Percentiles rank a stretch among this genome's conserved stretches.
Conservation (phyloP, 306 rosid species). For the Carpinus viminea region DNA sequence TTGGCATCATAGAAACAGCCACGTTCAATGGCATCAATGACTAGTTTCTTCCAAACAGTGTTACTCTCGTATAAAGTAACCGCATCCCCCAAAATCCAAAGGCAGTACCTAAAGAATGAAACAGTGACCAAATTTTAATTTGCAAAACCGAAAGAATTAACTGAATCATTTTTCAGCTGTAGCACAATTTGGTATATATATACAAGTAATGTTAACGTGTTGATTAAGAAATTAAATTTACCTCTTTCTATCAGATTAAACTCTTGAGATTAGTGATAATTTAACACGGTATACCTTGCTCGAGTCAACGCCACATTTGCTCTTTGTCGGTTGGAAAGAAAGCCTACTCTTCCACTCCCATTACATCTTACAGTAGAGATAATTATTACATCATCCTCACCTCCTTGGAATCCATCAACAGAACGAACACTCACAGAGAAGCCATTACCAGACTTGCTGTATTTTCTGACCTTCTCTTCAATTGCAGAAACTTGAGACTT, state of each 20-base stretch:
- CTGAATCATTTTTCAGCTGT: not conserved
- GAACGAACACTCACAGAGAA: conserved; percentile 56
- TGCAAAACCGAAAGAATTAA: no score
- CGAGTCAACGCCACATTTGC: conserved; percentile 64
- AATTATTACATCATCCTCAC: conserved; percentile 59
- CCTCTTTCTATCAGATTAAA: no score
- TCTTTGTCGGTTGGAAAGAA: conserved; percentile 49
- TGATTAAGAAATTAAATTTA: no score
- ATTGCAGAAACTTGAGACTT: conserved; percentile 57
- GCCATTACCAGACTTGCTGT: conserved; percentile 9
- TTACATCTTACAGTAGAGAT: conserved; percentile 46
- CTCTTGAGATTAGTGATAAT: no score
- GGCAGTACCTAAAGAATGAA: no score
- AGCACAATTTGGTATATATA: not conserved
- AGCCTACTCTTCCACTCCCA: conserved; percentile 45
- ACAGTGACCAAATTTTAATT: no score
- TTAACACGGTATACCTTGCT: no score
- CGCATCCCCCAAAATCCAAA: no score
- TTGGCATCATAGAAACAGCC: conserved; percentile 43
- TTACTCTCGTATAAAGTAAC: not conserved
- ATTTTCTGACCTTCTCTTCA: conserved; percentile 37
- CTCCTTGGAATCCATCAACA: conserved; percentile 73
- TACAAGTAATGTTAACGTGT: not conserved
- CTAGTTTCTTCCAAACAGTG: conserved; percentile 44
- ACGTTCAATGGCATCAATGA: conserved; percentile 44